Evolutionary conservation across 768 basidiomycete species (phyloP).

Genomic region (Hemileccinum rubropunctum): DNA sequence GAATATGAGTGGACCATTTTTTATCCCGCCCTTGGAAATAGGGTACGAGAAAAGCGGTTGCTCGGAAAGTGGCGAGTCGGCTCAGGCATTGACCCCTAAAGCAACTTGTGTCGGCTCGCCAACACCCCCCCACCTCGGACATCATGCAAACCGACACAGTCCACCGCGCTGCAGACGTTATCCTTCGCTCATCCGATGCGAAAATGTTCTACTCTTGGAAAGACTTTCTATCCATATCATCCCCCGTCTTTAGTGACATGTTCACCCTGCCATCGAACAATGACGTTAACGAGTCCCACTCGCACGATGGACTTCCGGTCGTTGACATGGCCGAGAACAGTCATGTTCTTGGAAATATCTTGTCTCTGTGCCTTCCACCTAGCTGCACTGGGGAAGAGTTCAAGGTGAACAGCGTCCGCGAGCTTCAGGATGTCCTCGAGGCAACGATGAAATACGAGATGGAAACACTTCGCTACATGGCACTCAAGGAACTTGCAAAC

Average conservation of each 20-base stretch:
- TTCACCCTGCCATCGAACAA: slow-evolving; percentile 7
- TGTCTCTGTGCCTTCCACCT: slow-evolving; percentile 10
- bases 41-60: too few relatives aligned
- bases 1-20: too few relatives aligned
- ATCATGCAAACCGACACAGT: slow-evolving; percentile 9
- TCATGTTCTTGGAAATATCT: slow-evolving; percentile 2
- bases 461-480: neutral
- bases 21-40: too few relatives aligned
- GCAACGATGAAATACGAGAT: slow-evolving; percentile 18
- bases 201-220: slow-evolving; percentile 8
- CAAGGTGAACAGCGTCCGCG: neutral
- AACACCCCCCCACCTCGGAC: too few relatives aligned
- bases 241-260: slow-evolving; percentile 15
- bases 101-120: neutral
- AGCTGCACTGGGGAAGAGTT: neutral
- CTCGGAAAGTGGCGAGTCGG: too few relatives aligned
- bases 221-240: slow-evolving; percentile 4
- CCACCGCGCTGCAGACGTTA: slow-evolving; percentile 8
- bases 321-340: slow-evolving; percentile 14
- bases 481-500: slow-evolving; percentile 2
- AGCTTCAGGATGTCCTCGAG: slow-evolving; percentile 11
- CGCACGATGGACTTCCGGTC: neutral
- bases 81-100: neutral
- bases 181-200: slow-evolving; percentile 15
- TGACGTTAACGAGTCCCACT: neutral